These are phyloP conservation scores for Nevesoporus exiguus DNA, from an alignment of 768 basidiomycete genomes.

Conservation along the genomic window DNA sequence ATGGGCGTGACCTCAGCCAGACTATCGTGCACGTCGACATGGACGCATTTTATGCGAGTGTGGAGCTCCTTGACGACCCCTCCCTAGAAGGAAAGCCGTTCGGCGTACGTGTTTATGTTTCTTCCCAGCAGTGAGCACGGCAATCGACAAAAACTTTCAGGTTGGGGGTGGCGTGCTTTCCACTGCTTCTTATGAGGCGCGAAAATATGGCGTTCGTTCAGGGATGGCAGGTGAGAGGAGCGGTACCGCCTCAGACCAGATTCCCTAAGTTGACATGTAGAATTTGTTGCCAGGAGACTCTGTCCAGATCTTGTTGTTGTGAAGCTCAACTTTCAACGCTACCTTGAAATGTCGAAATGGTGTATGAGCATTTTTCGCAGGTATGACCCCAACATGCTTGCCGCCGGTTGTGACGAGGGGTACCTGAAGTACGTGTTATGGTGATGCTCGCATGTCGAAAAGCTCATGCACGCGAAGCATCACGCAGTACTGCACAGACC, in stretches of 20 bases:
- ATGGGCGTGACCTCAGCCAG: conserved; percentile 73
- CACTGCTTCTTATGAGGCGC: conserved; percentile 90
- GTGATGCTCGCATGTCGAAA: background rate
- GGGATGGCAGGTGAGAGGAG: conserved; percentile 85
- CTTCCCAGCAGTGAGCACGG: background rate
- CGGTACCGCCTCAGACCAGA: background rate
- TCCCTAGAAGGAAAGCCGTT: conserved; percentile 69
- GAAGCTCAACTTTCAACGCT: conserved; percentile 52
- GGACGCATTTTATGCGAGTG: conserved; percentile 89
- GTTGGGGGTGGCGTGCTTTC: conserved; percentile 83
- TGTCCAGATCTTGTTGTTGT: conserved; percentile 85
- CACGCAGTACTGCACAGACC: conserved; percentile 74
- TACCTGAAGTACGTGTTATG: conserved; percentile 71
- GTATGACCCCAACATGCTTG: conserved; percentile 73
- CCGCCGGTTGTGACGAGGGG: conserved; percentile 85
- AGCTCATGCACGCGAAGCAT: conserved; percentile 48
- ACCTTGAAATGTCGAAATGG: conserved; percentile 63
- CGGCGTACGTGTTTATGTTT: conserved; percentile 44
- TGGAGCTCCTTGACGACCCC: conserved; percentile 67
- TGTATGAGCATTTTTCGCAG: conserved; percentile 67
- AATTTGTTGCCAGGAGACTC: conserved; percentile 89
- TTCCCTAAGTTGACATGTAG: conserved; percentile 36
- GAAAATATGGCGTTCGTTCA: conserved; percentile 86
- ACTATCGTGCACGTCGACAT: conserved; percentile 93
- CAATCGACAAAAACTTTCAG: conserved; percentile 24